A percentile compares a stretch with the other conserved stretches of the same genome.
Conservation (phyloP, 2,329 filamentous ascomycete genomes). For the Colletotrichum zoysiae region DNA sequence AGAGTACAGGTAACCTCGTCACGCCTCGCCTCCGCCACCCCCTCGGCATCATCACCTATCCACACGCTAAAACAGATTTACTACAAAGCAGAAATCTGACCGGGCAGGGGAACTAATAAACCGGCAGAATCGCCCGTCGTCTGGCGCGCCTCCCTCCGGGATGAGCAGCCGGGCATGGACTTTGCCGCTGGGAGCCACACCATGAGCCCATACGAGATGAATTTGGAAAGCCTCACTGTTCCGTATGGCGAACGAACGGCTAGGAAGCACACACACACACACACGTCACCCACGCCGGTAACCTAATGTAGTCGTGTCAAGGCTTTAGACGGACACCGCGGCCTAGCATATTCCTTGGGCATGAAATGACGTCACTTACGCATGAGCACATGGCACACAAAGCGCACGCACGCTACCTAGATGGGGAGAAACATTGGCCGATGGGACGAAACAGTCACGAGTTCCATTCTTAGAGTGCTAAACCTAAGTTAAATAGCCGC, state of each 20-base stretch:
- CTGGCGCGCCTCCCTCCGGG: too few relatives aligned
- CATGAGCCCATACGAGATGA: background rate
- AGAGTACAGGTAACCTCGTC: too few relatives aligned
- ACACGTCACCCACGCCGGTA: background rate
- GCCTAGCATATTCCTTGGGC: background rate
- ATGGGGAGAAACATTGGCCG: background rate
- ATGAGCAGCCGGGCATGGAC: too few relatives aligned
- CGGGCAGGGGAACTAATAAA: too few relatives aligned
- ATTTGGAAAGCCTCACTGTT: background rate
- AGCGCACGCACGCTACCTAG: background rate
- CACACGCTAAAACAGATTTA: background rate
- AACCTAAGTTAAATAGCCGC: conserved; percentile 22
- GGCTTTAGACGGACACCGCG: background rate
- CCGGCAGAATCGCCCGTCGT: too few relatives aligned
- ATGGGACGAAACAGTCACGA: conserved; percentile 41
- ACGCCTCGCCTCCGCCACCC: background rate
- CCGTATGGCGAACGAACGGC: background rate
- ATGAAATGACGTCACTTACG: background rate
- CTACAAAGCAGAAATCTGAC: background rate
- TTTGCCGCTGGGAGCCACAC: background rate
- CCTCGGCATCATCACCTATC: background rate
- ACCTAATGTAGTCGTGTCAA: too few relatives aligned
- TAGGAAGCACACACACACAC: background rate
- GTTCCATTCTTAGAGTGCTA: conserved; percentile 41
- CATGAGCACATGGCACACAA: too few relatives aligned